Percentiles rank a stretch among this genome's conserved stretches.
Evolutionary conservation across 352 stramenopile genomes (phyloP).

Genomic region (Globisporangium canariense): DNA sequence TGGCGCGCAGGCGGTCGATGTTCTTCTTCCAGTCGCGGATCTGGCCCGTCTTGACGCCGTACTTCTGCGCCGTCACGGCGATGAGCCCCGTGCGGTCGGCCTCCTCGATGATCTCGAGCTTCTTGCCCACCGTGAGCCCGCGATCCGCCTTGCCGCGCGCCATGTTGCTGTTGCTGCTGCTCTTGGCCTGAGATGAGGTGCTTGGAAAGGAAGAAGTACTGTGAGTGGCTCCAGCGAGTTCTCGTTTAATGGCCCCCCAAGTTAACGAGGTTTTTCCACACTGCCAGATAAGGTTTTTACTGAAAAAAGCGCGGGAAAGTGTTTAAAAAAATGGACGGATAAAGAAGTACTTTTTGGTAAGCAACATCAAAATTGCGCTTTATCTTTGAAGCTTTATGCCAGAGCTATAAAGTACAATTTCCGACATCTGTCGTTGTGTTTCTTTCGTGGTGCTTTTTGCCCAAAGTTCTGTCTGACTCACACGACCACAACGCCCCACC

Average conservation of each 20-base stretch:
- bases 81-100: conserved; percentile 78
- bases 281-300: too few relatives aligned
- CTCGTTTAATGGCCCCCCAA: conserved; percentile 36
- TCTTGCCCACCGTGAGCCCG: conserved; percentile 83
- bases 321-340: too few relatives aligned
- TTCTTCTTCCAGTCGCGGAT: conserved; percentile 90
- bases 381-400: too few relatives aligned
- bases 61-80: conserved; percentile 76
- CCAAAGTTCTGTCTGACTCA: neutral
- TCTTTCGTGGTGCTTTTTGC: too few relatives aligned
- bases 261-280: too few relatives aligned
- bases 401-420: too few relatives aligned
- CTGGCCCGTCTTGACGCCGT: conserved; percentile 83
- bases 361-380: too few relatives aligned
- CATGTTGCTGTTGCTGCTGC: conserved; percentile 29
- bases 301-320: too few relatives aligned
- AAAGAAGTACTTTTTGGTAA: too few relatives aligned
- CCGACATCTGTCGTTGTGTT: too few relatives aligned
- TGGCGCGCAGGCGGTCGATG: conserved; percentile 68
- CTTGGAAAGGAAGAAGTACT: conserved; percentile 17
- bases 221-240: conserved; percentile 28
- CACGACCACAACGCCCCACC: neutral
- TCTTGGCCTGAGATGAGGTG: conserved; percentile 10
- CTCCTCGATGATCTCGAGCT: conserved; percentile 88
- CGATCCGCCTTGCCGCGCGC: conserved; percentile 77